Conservation (phyloP, 768 basidiomycete species). For the Rhodosporidiobolus odoratus region DNA sequence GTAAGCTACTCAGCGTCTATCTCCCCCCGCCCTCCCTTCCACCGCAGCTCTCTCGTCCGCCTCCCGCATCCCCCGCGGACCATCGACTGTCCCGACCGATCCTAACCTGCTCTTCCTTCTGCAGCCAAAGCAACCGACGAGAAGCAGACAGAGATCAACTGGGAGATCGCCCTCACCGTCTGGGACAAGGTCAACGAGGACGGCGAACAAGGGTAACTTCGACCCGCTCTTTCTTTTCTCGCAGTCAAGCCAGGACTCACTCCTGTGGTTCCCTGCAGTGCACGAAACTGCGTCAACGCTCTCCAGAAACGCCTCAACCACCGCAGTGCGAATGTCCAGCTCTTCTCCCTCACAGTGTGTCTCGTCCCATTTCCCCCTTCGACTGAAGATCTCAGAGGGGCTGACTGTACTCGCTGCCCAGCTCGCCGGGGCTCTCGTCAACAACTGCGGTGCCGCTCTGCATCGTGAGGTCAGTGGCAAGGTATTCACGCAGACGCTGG, state of each 20-base stretch:
- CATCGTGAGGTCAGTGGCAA: conserved; percentile 82
- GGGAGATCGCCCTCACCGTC: conserved; percentile 88
- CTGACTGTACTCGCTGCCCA: conserved; percentile 20
- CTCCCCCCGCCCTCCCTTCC: conserved; percentile 8
- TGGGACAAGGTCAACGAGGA: conserved; percentile 95
- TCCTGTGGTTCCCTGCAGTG: conserved; percentile 55
- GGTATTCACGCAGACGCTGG: conserved; percentile 82
- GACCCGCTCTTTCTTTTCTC: conserved; percentile 38
- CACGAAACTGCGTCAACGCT: conserved; percentile 75
- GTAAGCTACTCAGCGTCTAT: conserved; percentile 51
- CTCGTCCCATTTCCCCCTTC: neutral
- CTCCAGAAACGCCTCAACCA: conserved; percentile 85
- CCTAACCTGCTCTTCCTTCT: conserved; percentile 10
- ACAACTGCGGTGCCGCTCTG: conserved; percentile 77
- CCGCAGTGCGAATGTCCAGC: conserved; percentile 92
- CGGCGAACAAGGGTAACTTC: conserved; percentile 74
- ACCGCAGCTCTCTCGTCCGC: neutral
- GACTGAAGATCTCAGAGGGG: neutral
- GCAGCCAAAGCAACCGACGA: conserved; percentile 95
- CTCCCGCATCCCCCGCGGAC: neutral
- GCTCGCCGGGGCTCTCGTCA: conserved; percentile 79
- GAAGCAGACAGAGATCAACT: conserved; percentile 88
- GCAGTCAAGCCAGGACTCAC: neutral
- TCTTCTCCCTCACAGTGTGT: conserved; percentile 70
- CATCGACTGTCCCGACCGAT: neutral